These are phyloP conservation scores for Pseudogymnoascus sp. DNA, from an alignment of 2,329 filamentous ascomycete genomes.

Conservation along the genomic window DNA sequence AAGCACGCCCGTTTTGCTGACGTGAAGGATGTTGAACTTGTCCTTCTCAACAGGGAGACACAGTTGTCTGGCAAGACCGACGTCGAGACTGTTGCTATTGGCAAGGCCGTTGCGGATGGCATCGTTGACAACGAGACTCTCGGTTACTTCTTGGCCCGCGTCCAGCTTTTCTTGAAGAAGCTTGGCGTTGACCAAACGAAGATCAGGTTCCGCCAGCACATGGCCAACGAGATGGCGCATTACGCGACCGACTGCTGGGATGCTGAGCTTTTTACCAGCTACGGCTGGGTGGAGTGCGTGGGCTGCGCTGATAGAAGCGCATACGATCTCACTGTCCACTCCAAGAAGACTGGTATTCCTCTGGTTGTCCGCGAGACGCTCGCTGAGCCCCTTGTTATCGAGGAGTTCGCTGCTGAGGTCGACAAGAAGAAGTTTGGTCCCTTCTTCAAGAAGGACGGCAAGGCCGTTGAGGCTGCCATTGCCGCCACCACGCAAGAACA, in stretches of 20 bases:
- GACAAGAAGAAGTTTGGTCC: constrained; percentile 96
- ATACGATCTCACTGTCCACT: constrained; percentile 87
- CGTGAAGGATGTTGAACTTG: constrained; percentile 74
- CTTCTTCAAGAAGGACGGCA: constrained; percentile 89
- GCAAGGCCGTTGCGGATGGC: constrained; percentile 72
- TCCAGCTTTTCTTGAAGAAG: constrained; percentile 80
- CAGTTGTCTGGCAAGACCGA: constrained; percentile 81
- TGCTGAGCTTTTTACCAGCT: constrained; percentile 81
- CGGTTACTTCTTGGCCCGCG: constrained; percentile 92
- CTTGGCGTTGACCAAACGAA: constrained; percentile 83
- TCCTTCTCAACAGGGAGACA: constrained; percentile 73
- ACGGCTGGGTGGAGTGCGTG: constrained; percentile 97
- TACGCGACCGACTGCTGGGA: constrained; percentile 98
- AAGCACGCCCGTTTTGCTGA: constrained; percentile 84
- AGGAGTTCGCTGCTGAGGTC: constrained; percentile 81
- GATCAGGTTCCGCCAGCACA: constrained; percentile 94
- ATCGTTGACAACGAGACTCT: constrained; percentile 96
- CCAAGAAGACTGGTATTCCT: constrained; percentile 82
- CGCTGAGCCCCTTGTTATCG: constrained; percentile 66
- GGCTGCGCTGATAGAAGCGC: constrained; percentile 93
- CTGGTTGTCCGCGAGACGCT: constrained; percentile 78
- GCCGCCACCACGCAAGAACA: constrained; percentile 69
- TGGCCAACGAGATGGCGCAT: constrained; percentile 85
- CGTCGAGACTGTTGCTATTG: constrained; percentile 65
- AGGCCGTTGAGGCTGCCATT: constrained; percentile 72